phyloP scores from a whole-genome alignment of 352 stramenopile genomes.

The Phytophthora nicotianae region DNA sequence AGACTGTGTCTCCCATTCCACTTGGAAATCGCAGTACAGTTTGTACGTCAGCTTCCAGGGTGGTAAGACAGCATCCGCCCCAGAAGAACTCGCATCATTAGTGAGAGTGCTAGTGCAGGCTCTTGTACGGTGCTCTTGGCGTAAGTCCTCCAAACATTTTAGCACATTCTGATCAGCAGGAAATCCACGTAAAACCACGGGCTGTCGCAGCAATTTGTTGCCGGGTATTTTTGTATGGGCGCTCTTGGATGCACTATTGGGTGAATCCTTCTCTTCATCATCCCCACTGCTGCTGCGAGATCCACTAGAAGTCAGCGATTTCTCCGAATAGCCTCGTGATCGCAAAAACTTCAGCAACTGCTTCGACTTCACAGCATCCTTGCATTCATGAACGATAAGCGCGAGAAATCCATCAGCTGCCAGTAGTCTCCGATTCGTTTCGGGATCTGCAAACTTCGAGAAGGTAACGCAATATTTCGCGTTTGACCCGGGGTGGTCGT shows the following conservation, averaged over 20 bases:
- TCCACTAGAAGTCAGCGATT: constrained; percentile 19
- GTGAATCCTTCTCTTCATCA: constrained; percentile 33
- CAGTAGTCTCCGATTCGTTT: constrained; percentile 41
- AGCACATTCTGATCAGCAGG: constrained; percentile 77
- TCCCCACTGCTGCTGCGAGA: constrained; percentile 25
- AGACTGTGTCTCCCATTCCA: constrained; percentile 54
- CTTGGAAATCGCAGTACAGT: constrained; percentile 68
- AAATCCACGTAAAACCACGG: constrained; percentile 47
- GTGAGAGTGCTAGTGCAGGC: neutral
- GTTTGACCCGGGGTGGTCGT: constrained; percentile 29
- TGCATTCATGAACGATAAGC: constrained; percentile 50
- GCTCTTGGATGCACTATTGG: constrained; percentile 1
- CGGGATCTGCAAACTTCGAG: constrained; percentile 56
- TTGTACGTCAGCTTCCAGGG: constrained; percentile 83
- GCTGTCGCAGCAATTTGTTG: constrained; percentile 20
- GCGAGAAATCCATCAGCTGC: constrained; percentile 48
- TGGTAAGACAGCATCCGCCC: constrained; percentile 28
- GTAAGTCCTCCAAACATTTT: constrained; percentile 72
- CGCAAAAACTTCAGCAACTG: constrained; percentile 53
- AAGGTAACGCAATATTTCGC: constrained; percentile 66
- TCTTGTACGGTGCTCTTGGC: constrained; percentile 28
- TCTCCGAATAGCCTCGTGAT: constrained; percentile 51
- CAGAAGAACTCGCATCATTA: constrained; percentile 9
- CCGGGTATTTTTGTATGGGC: constrained; percentile 8
- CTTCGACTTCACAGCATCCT: constrained; percentile 45